Evolutionary conservation across 805 yeast genomes (phyloP).

Genomic region (Hanseniaspora lachancei): DNA sequence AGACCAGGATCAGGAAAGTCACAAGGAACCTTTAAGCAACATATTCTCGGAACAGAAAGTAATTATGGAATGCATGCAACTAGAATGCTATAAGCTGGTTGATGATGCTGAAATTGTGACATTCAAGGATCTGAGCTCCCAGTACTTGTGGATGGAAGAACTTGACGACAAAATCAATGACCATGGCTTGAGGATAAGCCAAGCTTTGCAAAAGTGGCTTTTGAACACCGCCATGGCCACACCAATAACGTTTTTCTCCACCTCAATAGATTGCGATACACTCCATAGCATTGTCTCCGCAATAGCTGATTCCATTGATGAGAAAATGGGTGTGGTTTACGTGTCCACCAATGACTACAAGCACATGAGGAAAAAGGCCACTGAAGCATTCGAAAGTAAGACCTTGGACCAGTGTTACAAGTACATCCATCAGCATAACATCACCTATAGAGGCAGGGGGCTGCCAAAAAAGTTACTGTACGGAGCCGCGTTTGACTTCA

Average conservation of each 20-base stretch:
- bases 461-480: slow-evolving; percentile 4
- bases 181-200: not conserved
- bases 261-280: slow-evolving; percentile 22
- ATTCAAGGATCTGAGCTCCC: not conserved
- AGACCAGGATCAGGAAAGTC: slow-evolving; percentile 15
- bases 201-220: slow-evolving; percentile 23
- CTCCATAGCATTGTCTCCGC: slow-evolving; percentile 22
- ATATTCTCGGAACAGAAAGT: not conserved
- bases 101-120: not conserved
- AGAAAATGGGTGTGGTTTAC: slow-evolving; percentile 24
- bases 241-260: slow-evolving; percentile 24
- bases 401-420: slow-evolving; percentile 18
- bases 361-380: slow-evolving; percentile 15
- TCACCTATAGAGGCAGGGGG: not conserved
- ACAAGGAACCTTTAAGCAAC: slow-evolving; percentile 14
- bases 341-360: slow-evolving; percentile 19
- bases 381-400: slow-evolving; percentile 17
- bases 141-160: not conserved
- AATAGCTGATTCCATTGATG: slow-evolving; percentile 18
- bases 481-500: not conserved
- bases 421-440: not conserved
- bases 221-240: slow-evolving; percentile 17
- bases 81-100: not conserved
- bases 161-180: not conserved
- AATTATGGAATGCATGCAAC: not conserved